Conservation (phyloP, 2,329 filamentous ascomycete species). For the Diaporthe eres region DNA sequence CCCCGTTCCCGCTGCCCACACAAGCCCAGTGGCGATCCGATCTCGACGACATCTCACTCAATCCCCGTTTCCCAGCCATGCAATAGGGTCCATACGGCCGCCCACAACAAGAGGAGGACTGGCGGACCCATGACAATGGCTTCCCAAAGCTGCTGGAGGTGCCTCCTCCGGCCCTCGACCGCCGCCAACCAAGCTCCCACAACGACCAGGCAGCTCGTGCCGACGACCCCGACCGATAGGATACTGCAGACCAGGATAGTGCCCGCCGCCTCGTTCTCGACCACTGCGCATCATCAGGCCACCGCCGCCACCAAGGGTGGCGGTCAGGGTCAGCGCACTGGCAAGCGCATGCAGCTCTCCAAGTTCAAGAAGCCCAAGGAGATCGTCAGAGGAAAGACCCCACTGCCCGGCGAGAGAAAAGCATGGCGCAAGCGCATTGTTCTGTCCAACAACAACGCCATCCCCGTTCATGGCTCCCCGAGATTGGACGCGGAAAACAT, state of each 20-base stretch:
- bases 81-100: not conserved
- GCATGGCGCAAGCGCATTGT: constrained; percentile 89
- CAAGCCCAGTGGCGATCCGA: constrained; percentile 9
- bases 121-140: constrained; percentile 59
- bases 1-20: not conserved
- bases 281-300: constrained; percentile 46
- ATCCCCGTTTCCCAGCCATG: not conserved
- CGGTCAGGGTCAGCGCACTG: constrained; percentile 49
- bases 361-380: constrained; percentile 63
- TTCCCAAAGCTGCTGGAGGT: constrained; percentile 71
- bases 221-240: constrained; percentile 32
- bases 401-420: constrained; percentile 85
- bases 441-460: constrained; percentile 93
- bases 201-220: constrained; percentile 46
- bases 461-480: constrained; percentile 77
- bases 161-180: constrained; percentile 64
- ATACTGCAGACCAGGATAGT: constrained; percentile 49
- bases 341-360: constrained; percentile 58
- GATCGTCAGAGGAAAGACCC: constrained; percentile 65
- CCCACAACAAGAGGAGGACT: constrained; percentile 17
- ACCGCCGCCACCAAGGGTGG: constrained; percentile 42
- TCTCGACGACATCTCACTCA: not conserved
- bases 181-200: constrained; percentile 45
- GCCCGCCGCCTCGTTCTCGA: constrained; percentile 61
- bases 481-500: constrained; percentile 67